A percentile compares a stretch with the other conserved stretches of the same genome.
These are phyloP conservation scores for Suillus fuscotomentosus DNA, from an alignment of 768 basidiomycete species.

Conservation along the genomic window DNA sequence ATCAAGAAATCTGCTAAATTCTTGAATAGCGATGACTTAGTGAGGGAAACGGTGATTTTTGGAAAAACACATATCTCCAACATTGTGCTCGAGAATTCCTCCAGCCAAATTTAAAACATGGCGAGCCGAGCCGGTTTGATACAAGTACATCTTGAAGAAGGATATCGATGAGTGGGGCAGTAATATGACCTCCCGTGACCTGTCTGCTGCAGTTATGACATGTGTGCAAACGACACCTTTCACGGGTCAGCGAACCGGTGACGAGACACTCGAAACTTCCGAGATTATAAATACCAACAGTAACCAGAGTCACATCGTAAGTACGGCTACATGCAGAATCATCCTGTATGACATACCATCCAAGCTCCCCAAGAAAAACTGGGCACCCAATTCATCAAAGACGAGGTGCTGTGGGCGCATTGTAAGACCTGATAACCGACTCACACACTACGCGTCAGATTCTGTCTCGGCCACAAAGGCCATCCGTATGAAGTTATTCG, in stretches of 20 bases:
- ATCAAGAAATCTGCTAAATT: too few species aligned
- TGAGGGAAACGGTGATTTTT: too few species aligned
- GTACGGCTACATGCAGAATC: not conserved
- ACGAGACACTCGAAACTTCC: not conserved
- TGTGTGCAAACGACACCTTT: not conserved
- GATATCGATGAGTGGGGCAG: too few species aligned
- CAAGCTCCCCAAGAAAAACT: not conserved
- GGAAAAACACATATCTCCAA: too few species aligned
- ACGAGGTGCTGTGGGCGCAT: not conserved
- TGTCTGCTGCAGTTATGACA: too few species aligned
- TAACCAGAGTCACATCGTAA: not conserved
- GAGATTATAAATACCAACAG: not conserved
- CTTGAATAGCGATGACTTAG: too few species aligned
- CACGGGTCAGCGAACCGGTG: not conserved
- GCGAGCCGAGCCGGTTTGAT: too few species aligned
- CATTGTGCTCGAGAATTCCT: too few species aligned
- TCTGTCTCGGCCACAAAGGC: constrained; percentile 33
- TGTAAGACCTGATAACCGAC: not conserved
- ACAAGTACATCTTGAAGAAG: too few species aligned
- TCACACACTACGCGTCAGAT: constrained; percentile 12
- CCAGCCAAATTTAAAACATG: too few species aligned
- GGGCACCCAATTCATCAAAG: constrained; percentile 7
- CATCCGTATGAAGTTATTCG: constrained; percentile 44
- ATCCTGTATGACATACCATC: constrained; percentile 4
- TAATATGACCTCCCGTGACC: too few species aligned